phyloP scores from a whole-genome alignment of 192 early-diverging fungal genomes.

The Backusella tarrabulga region DNA sequence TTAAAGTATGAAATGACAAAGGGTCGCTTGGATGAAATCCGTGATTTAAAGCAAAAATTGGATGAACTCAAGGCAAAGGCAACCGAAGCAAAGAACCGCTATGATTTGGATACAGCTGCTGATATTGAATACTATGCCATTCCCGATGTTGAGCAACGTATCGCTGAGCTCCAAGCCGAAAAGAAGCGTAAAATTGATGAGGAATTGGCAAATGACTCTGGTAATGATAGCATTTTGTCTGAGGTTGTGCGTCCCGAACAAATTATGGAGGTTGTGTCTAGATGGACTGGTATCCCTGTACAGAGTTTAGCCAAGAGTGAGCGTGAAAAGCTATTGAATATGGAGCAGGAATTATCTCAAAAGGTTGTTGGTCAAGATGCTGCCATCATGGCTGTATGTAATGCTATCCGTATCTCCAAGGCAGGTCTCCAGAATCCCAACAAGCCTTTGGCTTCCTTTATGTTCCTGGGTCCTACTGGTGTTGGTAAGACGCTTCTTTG shows the following conservation, averaged over 20 bases:
- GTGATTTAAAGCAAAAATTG: conserved; percentile 81
- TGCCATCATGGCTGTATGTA: conserved; percentile 65
- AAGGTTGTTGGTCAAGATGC: conserved; percentile 81
- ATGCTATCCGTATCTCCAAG: conserved; percentile 75
- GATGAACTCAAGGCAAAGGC: conserved; percentile 88
- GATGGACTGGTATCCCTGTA: conserved; percentile 98
- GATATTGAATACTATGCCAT: conserved; percentile 94
- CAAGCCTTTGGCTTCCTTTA: conserved; percentile 74
- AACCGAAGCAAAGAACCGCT: conserved; percentile 76
- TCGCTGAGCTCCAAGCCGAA: conserved; percentile 68
- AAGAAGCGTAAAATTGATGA: conserved; percentile 59
- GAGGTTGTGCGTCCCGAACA: conserved; percentile 90
- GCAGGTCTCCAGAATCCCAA: conserved; percentile 73
- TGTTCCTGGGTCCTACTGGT: conserved; percentile 85
- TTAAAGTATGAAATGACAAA: conserved; percentile 83
- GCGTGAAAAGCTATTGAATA: conserved; percentile 77
- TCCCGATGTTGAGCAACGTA: conserved; percentile 80
- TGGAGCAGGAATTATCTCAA: conserved; percentile 76
- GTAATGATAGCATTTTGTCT: conserved; percentile 59
- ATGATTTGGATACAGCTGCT: conserved; percentile 85
- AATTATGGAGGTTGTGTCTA: conserved; percentile 90
- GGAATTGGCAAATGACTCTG: conserved; percentile 49
- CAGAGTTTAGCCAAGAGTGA: conserved; percentile 83
- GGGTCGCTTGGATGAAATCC: conserved; percentile 85
- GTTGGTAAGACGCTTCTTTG: conserved; percentile 81